phyloP scores from a whole-genome alignment of 441 rosid species.

The Croton laevigatus region DNA sequence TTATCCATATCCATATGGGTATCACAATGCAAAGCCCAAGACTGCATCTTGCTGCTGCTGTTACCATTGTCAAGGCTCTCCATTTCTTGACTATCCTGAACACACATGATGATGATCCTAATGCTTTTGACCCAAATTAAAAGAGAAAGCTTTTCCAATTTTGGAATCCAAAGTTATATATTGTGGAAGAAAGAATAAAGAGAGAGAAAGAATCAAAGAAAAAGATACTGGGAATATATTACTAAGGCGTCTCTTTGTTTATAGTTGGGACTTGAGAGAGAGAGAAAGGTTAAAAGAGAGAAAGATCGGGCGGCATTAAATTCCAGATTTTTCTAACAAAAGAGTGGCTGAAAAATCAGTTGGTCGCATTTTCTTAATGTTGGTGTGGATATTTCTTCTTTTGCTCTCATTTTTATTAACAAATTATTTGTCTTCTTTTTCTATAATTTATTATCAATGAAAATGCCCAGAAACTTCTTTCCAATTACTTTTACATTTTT shows the following conservation, averaged over 20 bases:
- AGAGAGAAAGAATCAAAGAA: constrained; percentile 12
- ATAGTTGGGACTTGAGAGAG: not conserved
- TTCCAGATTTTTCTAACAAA: constrained; percentile 46
- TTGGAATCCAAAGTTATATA: constrained; percentile 25
- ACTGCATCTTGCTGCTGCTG: constrained; percentile 16
- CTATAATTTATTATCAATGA: not conserved
- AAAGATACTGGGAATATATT: constrained; percentile 35
- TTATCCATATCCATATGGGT: constrained; percentile 44
- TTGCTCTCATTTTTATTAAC: not conserved
- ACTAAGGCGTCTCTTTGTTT: not conserved
- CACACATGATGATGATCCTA: constrained; percentile 37
- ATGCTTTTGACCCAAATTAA: not conserved
- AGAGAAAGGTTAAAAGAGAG: no score
- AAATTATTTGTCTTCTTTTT: not conserved
- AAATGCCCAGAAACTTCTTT: no score
- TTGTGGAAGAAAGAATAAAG: not conserved
- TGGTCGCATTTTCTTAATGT: constrained; percentile 17
- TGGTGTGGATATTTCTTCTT: not conserved
- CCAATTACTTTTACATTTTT: no score
- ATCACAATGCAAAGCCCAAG: constrained; percentile 43
- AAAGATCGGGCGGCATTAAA: constrained; percentile 26
- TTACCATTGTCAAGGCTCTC: constrained; percentile 19
- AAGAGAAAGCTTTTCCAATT: not conserved
- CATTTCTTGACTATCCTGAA: constrained; percentile 40
- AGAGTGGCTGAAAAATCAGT: constrained; percentile 37